Percentiles rank a stretch among this genome's conserved stretches.
Evolutionary conservation across 2,329 filamentous ascomycete species (phyloP).

Genomic region (Myriangium duriaei): DNA sequence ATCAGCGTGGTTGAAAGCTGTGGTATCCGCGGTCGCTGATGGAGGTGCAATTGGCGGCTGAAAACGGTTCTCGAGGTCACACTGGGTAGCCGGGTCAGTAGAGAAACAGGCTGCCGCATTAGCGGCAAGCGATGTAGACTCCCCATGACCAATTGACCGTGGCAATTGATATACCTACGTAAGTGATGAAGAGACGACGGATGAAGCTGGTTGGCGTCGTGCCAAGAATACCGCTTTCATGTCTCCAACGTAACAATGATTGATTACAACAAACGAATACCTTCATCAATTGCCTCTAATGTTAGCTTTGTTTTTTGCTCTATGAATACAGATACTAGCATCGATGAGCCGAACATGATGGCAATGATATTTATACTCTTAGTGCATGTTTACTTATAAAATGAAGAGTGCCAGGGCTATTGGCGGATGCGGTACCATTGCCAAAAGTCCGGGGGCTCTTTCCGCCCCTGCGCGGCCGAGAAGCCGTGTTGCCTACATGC

Average conservation of each 20-base stretch:
- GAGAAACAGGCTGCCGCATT: conserved; percentile 1
- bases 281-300: no score
- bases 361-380: no score
- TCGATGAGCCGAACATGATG: no score
- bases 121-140: conserved; percentile 5
- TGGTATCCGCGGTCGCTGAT: neutral
- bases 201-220: neutral
- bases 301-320: neutral
- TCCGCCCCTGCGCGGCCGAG: no score
- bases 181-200: conserved; percentile 2
- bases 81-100: neutral
- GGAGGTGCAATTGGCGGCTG: conserved; percentile 4
- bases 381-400: no score
- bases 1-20: neutral
- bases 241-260: neutral
- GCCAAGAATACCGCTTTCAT: conserved; percentile 3
- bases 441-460: no score
- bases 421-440: no score
- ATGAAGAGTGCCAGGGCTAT: no score
- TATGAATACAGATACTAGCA: conserved; percentile 30
- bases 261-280: no score
- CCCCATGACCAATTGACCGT: conserved; percentile 3
- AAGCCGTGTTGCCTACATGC: no score
- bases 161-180: neutral
- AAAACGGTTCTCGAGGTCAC: neutral